Percentiles rank a stretch among this genome's conserved stretches.
These are phyloP conservation scores for Phytophthora vignae DNA, from an alignment of 352 stramenopile genomes.

Conservation along the genomic window DNA sequence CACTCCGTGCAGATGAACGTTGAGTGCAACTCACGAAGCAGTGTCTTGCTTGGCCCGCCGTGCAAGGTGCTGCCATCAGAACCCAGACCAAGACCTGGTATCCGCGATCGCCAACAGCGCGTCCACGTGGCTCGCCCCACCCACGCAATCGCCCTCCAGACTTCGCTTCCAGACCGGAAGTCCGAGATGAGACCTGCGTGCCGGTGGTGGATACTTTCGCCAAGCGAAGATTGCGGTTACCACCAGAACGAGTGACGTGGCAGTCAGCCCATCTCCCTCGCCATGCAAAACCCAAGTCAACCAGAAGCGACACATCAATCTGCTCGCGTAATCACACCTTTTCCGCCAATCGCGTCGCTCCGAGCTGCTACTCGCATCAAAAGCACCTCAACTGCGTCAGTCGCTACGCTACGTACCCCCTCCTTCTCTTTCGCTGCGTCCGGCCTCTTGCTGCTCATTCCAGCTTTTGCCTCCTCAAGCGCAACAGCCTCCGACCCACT, in stretches of 20 bases:
- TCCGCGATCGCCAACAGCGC: background rate
- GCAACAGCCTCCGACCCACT: background rate
- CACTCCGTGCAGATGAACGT: too few species aligned
- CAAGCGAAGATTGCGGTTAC: constrained; percentile 30
- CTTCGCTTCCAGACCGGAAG: background rate
- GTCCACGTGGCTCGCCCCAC: constrained; percentile 3
- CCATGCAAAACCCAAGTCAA: constrained; percentile 25
- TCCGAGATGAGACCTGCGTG: background rate
- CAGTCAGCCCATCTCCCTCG: constrained; percentile 1
- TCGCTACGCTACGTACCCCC: too few species aligned
- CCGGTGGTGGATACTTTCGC: constrained; percentile 22
- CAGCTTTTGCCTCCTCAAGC: constrained; percentile 13
- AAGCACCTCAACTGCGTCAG: constrained; percentile 9
- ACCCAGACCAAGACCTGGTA: background rate
- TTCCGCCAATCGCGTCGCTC: constrained; percentile 16
- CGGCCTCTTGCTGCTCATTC: constrained; percentile 18
- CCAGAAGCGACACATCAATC: constrained; percentile 5
- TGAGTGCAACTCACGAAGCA: too few species aligned
- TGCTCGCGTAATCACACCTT: constrained; percentile 16
- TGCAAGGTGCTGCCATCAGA: background rate
- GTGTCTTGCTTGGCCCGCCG: too few species aligned
- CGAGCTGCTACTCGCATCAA: background rate
- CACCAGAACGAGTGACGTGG: constrained; percentile 35
- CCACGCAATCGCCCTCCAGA: constrained; percentile 2
- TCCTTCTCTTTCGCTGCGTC: background rate